Percentiles rank a stretch among this genome's conserved stretches.
phyloP scores from a whole-genome alignment of 2,329 filamentous ascomycete species.

The Fusarium vanettenii region DNA sequence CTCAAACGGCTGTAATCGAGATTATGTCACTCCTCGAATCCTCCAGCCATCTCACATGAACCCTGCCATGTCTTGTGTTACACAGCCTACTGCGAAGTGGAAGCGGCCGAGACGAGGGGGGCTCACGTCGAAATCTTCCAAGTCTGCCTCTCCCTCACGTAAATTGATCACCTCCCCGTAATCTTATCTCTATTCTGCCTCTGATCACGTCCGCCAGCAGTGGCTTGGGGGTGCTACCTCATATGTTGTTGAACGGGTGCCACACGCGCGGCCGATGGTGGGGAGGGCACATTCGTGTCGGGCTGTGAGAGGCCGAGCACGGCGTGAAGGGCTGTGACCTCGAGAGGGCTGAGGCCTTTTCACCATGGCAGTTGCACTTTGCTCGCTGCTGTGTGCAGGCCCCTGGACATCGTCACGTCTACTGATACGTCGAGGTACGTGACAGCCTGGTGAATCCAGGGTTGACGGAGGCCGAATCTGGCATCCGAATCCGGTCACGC shows the following conservation, averaged over 20 bases:
- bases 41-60: conserved; percentile 19
- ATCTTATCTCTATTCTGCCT: not conserved
- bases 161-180: conserved; percentile 13
- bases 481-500: conserved; percentile 15
- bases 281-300: conserved; percentile 45
- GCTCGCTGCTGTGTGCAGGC: conserved; percentile 4
- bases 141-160: conserved; percentile 3
- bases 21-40: conserved; percentile 14
- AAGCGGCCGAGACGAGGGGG: not conserved
- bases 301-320: conserved; percentile 46
- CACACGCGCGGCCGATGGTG: conserved; percentile 34
- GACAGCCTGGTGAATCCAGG: not conserved
- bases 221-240: conserved; percentile 8
- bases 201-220: not conserved
- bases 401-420: conserved; percentile 7
- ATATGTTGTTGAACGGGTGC: conserved; percentile 35
- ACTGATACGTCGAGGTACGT: conserved; percentile 4
- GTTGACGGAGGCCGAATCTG: conserved; percentile 30
- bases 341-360: conserved; percentile 16
- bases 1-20: conserved; percentile 17
- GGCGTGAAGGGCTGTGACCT: conserved; percentile 33
- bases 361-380: not conserved
- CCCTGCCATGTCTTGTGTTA: conserved; percentile 13
- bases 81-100: conserved; percentile 2
- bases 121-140: not conserved